Evolutionary conservation across 1,284 basidiomycete genomes (phyloP).

Genomic region (Boletellus deceptivus): DNA sequence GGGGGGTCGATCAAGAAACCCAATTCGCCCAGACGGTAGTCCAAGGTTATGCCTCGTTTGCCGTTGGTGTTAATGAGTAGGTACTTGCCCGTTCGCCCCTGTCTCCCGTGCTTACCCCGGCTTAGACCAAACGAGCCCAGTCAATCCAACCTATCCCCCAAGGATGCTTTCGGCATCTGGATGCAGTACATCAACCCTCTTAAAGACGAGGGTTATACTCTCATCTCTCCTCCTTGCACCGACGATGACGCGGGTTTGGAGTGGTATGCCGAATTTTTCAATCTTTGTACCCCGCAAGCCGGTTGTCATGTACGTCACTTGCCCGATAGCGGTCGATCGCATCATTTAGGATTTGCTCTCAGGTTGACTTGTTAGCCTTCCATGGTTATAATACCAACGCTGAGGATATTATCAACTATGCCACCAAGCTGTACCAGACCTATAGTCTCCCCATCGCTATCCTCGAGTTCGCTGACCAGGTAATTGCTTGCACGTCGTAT

Average conservation of each 20-base stretch:
- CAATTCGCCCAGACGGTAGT: constrained; percentile 23
- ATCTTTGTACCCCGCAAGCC: not conserved
- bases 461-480: constrained; percentile 72
- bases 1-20: constrained; percentile 34
- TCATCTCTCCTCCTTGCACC: constrained; percentile 69
- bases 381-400: constrained; percentile 63
- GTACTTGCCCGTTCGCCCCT: constrained; percentile 16
- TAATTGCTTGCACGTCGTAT: constrained; percentile 18
- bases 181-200: constrained; percentile 61
- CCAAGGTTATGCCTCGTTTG: constrained; percentile 38
- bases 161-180: constrained; percentile 56
- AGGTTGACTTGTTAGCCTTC: constrained; percentile 52
- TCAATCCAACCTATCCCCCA: constrained; percentile 61
- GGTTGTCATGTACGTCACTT: constrained; percentile 51
- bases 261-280: constrained; percentile 63
- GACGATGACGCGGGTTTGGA: constrained; percentile 51
- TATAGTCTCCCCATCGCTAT: constrained; percentile 54
- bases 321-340: constrained; percentile 2
- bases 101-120: constrained; percentile 6
- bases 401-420: constrained; percentile 48
- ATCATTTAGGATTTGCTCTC: constrained; percentile 6
- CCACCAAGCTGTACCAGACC: constrained; percentile 47
- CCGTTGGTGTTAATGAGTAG: constrained; percentile 57
- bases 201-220: constrained; percentile 49
- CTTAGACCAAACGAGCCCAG: constrained; percentile 48